Evolutionary conservation across 176 grass and related monocot species (phyloP).

Genomic region (Bromus sterilis): DNA sequence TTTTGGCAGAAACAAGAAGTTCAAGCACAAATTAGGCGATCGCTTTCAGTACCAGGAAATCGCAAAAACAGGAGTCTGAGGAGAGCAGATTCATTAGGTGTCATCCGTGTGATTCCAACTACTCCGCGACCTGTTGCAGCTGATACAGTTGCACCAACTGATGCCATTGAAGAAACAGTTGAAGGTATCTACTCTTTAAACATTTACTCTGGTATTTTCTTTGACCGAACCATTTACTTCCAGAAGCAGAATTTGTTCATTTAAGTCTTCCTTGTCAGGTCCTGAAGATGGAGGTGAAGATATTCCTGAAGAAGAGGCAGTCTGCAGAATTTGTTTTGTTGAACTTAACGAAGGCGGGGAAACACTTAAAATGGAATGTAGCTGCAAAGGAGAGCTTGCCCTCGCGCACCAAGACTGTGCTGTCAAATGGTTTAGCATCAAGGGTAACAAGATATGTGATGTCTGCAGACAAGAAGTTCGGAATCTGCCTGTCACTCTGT

Average conservation of each 20-base stretch:
- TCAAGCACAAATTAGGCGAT: conserved; percentile 74
- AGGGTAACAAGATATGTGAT: conserved; percentile 98
- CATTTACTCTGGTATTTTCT: not conserved
- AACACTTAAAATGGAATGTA: conserved; percentile 99
- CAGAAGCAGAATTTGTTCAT: conserved; percentile 16
- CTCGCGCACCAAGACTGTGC: conserved; percentile 98
- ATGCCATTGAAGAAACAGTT: conserved; percentile 54
- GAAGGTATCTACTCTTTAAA: conserved; percentile 38
- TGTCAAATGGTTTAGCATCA: conserved; percentile 99
- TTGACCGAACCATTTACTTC: conserved; percentile 2
- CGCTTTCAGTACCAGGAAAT: conserved; percentile 87
- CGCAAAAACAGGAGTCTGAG: conserved; percentile 65
- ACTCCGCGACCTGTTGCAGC: conserved; percentile 57
- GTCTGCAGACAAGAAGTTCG: conserved; percentile 85
- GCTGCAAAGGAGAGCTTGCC: conserved; percentile 98
- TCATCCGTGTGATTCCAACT: conserved; percentile 82
- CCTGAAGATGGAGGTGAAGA: conserved; percentile 75
- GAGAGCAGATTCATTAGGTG: conserved; percentile 72
- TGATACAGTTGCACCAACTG: conserved; percentile 24
- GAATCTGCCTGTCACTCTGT: conserved; percentile 89
- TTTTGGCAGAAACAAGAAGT: conserved; percentile 44
- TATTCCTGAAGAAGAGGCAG: conserved; percentile 97
- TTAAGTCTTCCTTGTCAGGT: conserved; percentile 28
- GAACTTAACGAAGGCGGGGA: conserved; percentile 93
- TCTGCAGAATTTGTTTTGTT: conserved; percentile 93